A percentile compares a stretch with the other conserved stretches of the same genome.
These are phyloP conservation scores for Neurospora sublineolata DNA, from an alignment of 495 filamentous ascomycete species.

Conservation along the genomic window DNA sequence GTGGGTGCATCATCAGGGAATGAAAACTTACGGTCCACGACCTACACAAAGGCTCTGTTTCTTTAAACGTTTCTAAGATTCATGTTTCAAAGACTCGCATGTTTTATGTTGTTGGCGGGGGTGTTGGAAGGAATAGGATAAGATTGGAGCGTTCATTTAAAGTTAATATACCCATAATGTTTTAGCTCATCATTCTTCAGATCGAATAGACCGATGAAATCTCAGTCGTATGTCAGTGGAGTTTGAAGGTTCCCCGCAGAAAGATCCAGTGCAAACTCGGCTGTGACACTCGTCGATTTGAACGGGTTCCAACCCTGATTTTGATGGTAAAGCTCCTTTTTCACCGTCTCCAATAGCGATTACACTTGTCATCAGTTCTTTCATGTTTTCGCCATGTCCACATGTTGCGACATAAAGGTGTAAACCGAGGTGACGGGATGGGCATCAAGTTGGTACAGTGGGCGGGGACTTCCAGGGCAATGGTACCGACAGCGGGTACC, in stretches of 20 bases:
- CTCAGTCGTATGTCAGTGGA: neutral
- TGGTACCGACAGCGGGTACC: neutral
- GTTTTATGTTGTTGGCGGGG: neutral
- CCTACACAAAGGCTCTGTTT: neutral
- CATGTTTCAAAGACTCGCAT: neutral
- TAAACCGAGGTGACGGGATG: neutral
- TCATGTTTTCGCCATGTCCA: neutral
- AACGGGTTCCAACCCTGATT: neutral
- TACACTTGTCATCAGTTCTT: neutral
- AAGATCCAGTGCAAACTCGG: neutral
- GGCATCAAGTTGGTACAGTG: neutral
- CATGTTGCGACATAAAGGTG: neutral
- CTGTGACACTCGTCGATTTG: neutral
- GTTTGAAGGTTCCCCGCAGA: neutral
- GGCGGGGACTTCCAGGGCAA: neutral
- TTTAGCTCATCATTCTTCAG: neutral
- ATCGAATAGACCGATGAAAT: neutral
- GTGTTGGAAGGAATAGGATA: neutral
- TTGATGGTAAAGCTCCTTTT: neutral
- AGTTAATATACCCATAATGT: neutral
- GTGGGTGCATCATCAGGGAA: neutral
- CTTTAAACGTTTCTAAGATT: neutral
- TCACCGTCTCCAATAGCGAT: neutral
- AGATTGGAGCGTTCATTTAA: neutral
- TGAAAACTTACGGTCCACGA: neutral